These are phyloP conservation scores for Microdochium trichocladiopsis DNA, from an alignment of 2,329 filamentous ascomycete genomes.

Conservation along the genomic window DNA sequence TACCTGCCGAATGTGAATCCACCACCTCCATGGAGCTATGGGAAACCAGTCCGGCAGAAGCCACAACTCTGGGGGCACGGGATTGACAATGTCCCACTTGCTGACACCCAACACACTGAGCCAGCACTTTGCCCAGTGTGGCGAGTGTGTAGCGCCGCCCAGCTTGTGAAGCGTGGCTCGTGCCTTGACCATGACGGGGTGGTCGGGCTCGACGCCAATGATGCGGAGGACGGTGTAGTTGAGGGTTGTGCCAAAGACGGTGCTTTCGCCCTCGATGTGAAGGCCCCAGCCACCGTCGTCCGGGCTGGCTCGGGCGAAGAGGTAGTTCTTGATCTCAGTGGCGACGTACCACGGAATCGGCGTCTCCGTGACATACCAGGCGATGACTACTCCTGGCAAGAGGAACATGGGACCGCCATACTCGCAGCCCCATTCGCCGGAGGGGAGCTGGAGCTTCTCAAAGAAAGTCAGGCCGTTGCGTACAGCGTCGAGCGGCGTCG, in stretches of 20 bases:
- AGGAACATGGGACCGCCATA: conserved; percentile 98
- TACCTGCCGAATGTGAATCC: conserved; percentile 98
- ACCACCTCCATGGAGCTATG: conserved; percentile 89
- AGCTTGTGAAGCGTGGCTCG: conserved; percentile 75
- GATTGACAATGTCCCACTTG: conserved; percentile 90
- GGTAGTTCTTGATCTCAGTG: conserved; percentile 86
- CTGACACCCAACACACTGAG: conserved; percentile 76
- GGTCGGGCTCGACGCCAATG: conserved; percentile 75
- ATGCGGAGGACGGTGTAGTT: conserved; percentile 81
- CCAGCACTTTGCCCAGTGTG: conserved; percentile 98
- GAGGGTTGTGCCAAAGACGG: conserved; percentile 81
- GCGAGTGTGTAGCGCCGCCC: conserved; percentile 75
- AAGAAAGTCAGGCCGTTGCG: conserved; percentile 84
- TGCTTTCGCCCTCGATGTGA: conserved; percentile 89
- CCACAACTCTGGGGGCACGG: conserved; percentile 90
- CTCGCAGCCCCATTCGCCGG: conserved; percentile 94
- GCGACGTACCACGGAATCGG: conserved; percentile 73
- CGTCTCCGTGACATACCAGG: conserved; percentile 85
- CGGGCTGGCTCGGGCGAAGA: conserved; percentile 77
- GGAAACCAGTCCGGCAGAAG: conserved; percentile 86
- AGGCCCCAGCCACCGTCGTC: conserved; percentile 96
- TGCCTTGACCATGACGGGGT: conserved; percentile 79
- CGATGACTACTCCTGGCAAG: conserved; percentile 74
- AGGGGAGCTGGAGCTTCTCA: conserved; percentile 77
- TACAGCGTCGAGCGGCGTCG: conserved; percentile 69